Conservation (phyloP, 2,329 filamentous ascomycete genomes). For the Aspergillus costaricaensis region DNA sequence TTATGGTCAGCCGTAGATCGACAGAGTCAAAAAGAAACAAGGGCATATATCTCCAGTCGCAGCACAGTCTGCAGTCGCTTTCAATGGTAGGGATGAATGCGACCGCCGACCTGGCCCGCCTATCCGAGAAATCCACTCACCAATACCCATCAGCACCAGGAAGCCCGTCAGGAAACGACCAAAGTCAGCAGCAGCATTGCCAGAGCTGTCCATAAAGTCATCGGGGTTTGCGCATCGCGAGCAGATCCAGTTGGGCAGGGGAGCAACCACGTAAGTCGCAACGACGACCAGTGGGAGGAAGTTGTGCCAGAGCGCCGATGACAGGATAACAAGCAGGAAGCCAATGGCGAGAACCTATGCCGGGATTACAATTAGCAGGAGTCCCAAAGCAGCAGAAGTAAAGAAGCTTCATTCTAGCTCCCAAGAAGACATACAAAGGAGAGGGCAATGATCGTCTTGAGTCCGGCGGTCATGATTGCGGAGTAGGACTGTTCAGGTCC, state of each 20-base stretch:
- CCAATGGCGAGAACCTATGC: conserved; percentile 85
- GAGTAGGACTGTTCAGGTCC: conserved; percentile 27
- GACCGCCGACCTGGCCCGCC: not conserved
- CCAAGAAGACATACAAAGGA: conserved; percentile 71
- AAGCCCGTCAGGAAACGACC: conserved; percentile 94
- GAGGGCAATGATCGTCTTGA: conserved; percentile 98
- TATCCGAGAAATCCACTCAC: conserved; percentile 57
- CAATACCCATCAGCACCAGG: conserved; percentile 94
- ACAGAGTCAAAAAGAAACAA: not conserved
- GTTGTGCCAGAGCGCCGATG: conserved; percentile 89
- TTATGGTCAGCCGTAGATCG: not conserved
- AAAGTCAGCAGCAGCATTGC: conserved; percentile 85
- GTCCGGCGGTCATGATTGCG: conserved; percentile 69
- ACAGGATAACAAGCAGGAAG: conserved; percentile 98
- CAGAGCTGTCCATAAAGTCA: conserved; percentile 87
- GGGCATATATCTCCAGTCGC: not conserved
- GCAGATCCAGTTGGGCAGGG: conserved; percentile 96
- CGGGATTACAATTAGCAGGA: not conserved
- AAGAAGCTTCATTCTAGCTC: not conserved
- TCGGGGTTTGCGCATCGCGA: conserved; percentile 84
- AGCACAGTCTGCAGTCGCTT: not conserved
- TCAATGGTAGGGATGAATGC: not conserved
- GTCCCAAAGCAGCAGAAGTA: too few species aligned
- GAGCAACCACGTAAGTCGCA: conserved; percentile 89
- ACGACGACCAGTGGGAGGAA: conserved; percentile 96